Percentiles rank a stretch among this genome's conserved stretches.
Conservation (phyloP, 164 flowering plant genomes). For the Nelumbo lutea region DNA sequence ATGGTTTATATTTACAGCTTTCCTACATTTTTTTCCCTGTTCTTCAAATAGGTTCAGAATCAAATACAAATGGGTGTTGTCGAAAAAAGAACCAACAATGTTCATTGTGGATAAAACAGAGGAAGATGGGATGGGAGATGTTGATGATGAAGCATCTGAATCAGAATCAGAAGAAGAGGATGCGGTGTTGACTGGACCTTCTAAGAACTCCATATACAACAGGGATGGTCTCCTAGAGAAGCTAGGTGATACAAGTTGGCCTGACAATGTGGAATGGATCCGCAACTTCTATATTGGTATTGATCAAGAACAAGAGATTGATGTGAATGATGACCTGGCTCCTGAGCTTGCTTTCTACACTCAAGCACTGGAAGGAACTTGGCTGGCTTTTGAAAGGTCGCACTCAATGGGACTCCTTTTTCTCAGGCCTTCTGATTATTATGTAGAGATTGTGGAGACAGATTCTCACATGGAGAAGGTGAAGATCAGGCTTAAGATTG, state of each 20-base stretch:
- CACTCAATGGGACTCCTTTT: constrained; percentile 72
- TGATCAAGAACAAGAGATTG: constrained; percentile 55
- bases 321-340: constrained; percentile 81
- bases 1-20: not conserved
- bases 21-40: no score
- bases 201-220: constrained; percentile 56
- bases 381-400: constrained; percentile 57
- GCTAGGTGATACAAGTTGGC: constrained; percentile 81
- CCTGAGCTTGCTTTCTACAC: constrained; percentile 79
- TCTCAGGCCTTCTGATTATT: constrained; percentile 84
- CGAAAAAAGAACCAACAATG: constrained; percentile 8
- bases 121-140: constrained; percentile 25
- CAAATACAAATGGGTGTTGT: constrained; percentile 16
- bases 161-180: constrained; percentile 45
- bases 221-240: constrained; percentile 68
- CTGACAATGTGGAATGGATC: constrained; percentile 67
- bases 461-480: constrained; percentile 85
- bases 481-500: constrained; percentile 59
- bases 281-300: constrained; percentile 58
- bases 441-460: constrained; percentile 91
- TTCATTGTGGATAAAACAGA: constrained; percentile 16
- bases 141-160: constrained; percentile 26
- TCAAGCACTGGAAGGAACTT: constrained; percentile 82
- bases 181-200: constrained; percentile 50
- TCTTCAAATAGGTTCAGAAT: constrained; percentile 3